Conservation (phyloP, 176 grass and related monocot genomes). For the Calamus simplicifolius region DNA sequence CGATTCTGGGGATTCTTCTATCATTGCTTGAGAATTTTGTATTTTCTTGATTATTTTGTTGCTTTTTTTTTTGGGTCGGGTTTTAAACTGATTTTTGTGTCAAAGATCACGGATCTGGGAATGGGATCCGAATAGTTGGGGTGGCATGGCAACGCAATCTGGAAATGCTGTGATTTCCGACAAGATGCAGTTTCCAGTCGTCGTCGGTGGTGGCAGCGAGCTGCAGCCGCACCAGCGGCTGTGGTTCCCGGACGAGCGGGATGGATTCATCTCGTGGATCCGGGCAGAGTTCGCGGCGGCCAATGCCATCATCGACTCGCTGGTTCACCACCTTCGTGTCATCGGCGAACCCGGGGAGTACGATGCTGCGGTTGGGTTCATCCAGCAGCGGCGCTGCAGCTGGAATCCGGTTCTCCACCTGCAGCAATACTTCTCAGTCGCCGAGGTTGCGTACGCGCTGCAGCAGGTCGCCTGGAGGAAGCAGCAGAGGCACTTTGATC, state of each 20-base stretch:
- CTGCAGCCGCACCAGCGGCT: constrained; percentile 5
- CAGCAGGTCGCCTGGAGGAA: constrained; percentile 62
- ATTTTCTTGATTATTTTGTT: too few relatives aligned
- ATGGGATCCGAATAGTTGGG: too few relatives aligned
- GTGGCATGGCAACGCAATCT: too few relatives aligned
- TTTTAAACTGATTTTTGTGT: too few relatives aligned
- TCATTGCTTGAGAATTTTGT: too few relatives aligned
- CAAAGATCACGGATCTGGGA: too few relatives aligned
- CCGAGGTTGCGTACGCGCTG: constrained; percentile 55
- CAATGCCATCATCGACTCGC: constrained; percentile 79
- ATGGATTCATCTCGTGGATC: constrained; percentile 87
- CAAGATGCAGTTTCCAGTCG: too few relatives aligned
- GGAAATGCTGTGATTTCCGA: too few relatives aligned
- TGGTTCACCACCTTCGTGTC: constrained; percentile 59
- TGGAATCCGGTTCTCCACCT: constrained; percentile 81
- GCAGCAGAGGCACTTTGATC: constrained; percentile 10
- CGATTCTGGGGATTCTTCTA: too few relatives aligned
- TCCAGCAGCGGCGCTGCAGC: constrained; percentile 74
- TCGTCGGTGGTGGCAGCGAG: too few relatives aligned
- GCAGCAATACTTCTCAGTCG: constrained; percentile 86
- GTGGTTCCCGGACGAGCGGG: constrained; percentile 53
- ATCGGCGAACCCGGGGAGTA: constrained; percentile 56
- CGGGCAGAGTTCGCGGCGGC: constrained; percentile 87
- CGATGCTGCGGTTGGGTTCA: constrained; percentile 43
- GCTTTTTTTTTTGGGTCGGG: too few relatives aligned